Base-by-base conservation (phyloP, 2,329 filamentous ascomycete species). In the Raffaelea deltoideospora region DNA sequence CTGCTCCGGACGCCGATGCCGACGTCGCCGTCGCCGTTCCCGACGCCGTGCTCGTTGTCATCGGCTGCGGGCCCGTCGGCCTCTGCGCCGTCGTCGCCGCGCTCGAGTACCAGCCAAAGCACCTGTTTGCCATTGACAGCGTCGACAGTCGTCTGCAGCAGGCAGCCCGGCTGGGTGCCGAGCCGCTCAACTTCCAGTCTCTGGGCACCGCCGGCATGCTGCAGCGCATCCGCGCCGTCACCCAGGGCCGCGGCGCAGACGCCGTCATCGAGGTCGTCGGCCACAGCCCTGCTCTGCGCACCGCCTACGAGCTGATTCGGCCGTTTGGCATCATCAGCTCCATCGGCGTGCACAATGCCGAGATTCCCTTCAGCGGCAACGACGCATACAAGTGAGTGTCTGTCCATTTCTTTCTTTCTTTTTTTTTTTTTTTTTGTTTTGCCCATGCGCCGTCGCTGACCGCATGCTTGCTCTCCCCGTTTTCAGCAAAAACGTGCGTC, bases 21-120 rank as follows among this genome's bases (percentile, higher is more conserved):
- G n/a, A n/a, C n/a, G n/a, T n/a, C n/a, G n/a, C n/a, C n/a, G 28
- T 43, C 13, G 65, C 76, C 38, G 69, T 78, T 35, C 57, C 64
- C 15, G 71, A 83, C 33, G 72, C 76, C 41, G 82, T 78, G 0
- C 76, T 85, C 0, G 80, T 92, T 1, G 61, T 93, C 17, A 72
- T 94, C 41, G 87, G 87, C 5, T 93, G 86, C 50, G 87, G 87
- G 1, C 79, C 79, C 0, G 79, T 94, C 4, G 87, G 85, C 1
- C 67, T 94, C 11, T 94, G 87, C 53, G 84, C 86, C 14, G 61
- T 92, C 39, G 68, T 87, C 42, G 79, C 83, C 41, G 79, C 81
- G 6, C 63, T 79, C n/a, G 75, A 84, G 48, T 78, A 76, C 54
- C 72, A 74, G 45, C 84, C 85, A 1, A 80, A 76, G 53, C 67